A percentile compares a stretch with the other conserved stretches of the same genome.
Conservation (phyloP, 345 rosid genomes). For the Ceriops decandra region DNA sequence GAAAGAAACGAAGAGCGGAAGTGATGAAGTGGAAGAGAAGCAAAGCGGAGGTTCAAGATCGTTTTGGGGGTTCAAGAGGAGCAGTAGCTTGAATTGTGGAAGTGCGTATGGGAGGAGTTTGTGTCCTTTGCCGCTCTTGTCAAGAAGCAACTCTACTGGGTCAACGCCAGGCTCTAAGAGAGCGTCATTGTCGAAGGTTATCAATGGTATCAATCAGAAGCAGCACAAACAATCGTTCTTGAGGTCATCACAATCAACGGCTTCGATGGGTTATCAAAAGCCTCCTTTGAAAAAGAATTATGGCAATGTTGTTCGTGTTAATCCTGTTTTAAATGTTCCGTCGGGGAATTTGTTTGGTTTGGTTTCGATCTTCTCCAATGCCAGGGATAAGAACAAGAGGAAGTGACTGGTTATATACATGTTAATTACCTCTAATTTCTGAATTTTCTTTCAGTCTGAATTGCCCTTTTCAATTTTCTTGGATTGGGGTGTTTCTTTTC, state of each 20-base stretch:
- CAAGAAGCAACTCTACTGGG: conserved; percentile 80
- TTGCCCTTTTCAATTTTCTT: not conserved
- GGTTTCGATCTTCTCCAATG: conserved; percentile 58
- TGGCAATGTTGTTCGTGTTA: conserved; percentile 48
- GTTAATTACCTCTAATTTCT: not conserved
- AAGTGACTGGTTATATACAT: conserved; percentile 26
- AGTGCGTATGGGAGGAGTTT: conserved; percentile 63
- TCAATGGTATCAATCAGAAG: conserved; percentile 27
- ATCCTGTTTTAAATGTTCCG: conserved; percentile 69
- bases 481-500: not conserved
- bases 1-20: conserved; percentile 29
- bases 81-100: conserved; percentile 71
- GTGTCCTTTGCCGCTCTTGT: conserved; percentile 71
- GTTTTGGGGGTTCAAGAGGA: conserved; percentile 76
- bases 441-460: not conserved
- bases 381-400: conserved; percentile 60
- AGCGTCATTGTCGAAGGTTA: conserved; percentile 28
- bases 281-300: conserved; percentile 74
- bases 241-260: conserved; percentile 22
- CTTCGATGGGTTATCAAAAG: conserved; percentile 41
- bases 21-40: conserved; percentile 36
- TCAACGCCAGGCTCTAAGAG: conserved; percentile 37
- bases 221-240: conserved; percentile 42
- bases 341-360: conserved; percentile 66
- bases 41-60: conserved; percentile 44